Evolutionary conservation across 2,329 filamentous ascomycete species (phyloP).

Genomic region (Triangularia verruculosa): DNA sequence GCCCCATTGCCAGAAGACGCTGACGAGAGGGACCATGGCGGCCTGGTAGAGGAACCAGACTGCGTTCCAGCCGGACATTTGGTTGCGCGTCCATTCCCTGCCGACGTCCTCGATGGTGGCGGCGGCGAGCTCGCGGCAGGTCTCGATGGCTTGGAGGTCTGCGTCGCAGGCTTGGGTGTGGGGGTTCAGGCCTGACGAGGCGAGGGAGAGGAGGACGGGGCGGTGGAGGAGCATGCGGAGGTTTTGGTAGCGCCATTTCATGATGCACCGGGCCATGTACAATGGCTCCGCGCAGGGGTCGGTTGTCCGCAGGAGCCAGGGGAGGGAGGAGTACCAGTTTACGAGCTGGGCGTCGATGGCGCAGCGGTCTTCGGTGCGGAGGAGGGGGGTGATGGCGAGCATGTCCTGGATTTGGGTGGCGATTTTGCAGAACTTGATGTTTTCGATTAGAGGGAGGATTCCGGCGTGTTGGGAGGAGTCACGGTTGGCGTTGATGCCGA

Average conservation of each 20-base stretch:
- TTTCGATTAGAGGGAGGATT: slow-evolving; percentile 69
- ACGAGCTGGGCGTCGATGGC: slow-evolving; percentile 66
- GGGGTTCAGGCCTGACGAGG: slow-evolving; percentile 48
- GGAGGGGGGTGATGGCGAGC: slow-evolving; percentile 65
- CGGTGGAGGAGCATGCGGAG: slow-evolving; percentile 73
- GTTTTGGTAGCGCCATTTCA: slow-evolving; percentile 82
- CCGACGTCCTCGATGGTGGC: slow-evolving; percentile 71
- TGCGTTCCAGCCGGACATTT: slow-evolving; percentile 77
- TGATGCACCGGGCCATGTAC: slow-evolving; percentile 66
- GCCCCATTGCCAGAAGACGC: slow-evolving; percentile 65
- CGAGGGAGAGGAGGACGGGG: slow-evolving; percentile 66
- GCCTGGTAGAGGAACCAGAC: slow-evolving; percentile 82
- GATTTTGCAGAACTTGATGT: slow-evolving; percentile 76
- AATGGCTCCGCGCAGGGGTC: slow-evolving; percentile 70
- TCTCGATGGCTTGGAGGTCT: slow-evolving; percentile 65
- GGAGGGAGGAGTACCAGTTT: slow-evolving; percentile 69
- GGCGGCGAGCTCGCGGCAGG: slow-evolving; percentile 66
- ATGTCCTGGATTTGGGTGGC: slow-evolving; percentile 74
- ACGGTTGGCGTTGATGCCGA: slow-evolving; percentile 43
- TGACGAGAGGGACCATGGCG: slow-evolving; percentile 73
- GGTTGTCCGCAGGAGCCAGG: slow-evolving; percentile 60
- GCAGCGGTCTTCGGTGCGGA: slow-evolving; percentile 64
- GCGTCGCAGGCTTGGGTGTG: slow-evolving; percentile 51
- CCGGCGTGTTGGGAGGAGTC: slow-evolving; percentile 60
- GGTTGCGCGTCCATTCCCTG: slow-evolving; percentile 65